Percentiles rank a stretch among this genome's conserved stretches.
These are phyloP conservation scores for Vitellaria paradoxa DNA, from an alignment of 179 eudicot species.

Conservation along the genomic window DNA sequence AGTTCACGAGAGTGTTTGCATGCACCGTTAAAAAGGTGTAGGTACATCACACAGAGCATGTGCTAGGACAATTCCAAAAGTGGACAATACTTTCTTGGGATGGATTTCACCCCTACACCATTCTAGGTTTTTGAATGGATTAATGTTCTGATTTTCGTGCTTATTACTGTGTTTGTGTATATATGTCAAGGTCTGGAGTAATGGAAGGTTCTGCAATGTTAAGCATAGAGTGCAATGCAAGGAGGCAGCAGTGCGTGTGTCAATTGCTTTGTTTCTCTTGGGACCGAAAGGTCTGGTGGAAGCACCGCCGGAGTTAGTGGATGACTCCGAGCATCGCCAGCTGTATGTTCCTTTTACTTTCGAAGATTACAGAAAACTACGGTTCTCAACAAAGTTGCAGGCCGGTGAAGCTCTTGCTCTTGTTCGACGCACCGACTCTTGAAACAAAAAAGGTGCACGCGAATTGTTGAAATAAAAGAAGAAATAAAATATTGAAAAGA, in stretches of 20 bases:
- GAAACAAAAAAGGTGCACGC: background rate
- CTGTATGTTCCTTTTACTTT: slow-evolving; percentile 36
- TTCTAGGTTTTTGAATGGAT: background rate
- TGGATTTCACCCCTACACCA: no score
- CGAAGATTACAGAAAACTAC: slow-evolving; percentile 1
- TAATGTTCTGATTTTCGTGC: background rate
- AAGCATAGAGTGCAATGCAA: slow-evolving; percentile 58
- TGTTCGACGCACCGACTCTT: slow-evolving; percentile 6
- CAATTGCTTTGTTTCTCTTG: slow-evolving; percentile 55
- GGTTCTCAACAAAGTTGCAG: background rate
- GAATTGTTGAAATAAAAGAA: no score
- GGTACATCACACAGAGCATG: no score
- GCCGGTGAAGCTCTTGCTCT: slow-evolving; percentile 17
- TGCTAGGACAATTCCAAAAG: no score
- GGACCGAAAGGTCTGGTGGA: slow-evolving; percentile 47
- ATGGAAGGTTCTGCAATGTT: slow-evolving; percentile 56
- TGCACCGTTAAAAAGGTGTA: no score
- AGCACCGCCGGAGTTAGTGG: slow-evolving; percentile 41
- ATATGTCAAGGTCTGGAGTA: slow-evolving; percentile 59
- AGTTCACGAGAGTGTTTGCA: no score
- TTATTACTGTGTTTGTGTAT: background rate
- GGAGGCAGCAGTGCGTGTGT: slow-evolving; percentile 41
- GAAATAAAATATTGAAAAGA: no score
- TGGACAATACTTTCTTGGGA: no score
- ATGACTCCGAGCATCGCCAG: slow-evolving; percentile 42